A percentile compares a stretch with the other conserved stretches of the same genome.
Conservation (phyloP, 495 filamentous ascomycete genomes). For the Endocarpon pusillum region DNA sequence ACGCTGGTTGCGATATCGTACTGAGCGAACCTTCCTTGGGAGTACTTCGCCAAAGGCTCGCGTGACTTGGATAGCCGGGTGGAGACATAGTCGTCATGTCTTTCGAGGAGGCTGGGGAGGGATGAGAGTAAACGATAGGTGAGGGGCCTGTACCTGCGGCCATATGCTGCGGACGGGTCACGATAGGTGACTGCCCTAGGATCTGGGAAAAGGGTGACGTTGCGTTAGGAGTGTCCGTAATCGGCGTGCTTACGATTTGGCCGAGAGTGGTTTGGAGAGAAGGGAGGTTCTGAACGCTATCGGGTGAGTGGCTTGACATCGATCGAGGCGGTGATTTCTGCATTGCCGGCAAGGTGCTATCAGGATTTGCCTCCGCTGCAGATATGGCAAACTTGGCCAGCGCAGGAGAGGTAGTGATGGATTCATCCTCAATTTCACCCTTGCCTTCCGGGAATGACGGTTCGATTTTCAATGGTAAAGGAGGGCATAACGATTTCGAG, state of each 20-base stretch:
- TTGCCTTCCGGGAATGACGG: constrained; percentile 1
- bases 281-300: constrained; percentile 24
- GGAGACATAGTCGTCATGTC: constrained; percentile 24
- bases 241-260: no score
- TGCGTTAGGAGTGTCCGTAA: constrained; percentile 8
- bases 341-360: constrained; percentile 20
- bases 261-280: constrained; percentile 26
- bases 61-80: constrained; percentile 17
- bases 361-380: constrained; percentile 10
- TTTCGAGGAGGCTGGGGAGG: constrained; percentile 24
- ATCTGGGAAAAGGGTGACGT: constrained; percentile 1
- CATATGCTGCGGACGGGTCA: neutral
- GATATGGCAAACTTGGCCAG: constrained; percentile 12
- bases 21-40: constrained; percentile 13
- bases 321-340: constrained; percentile 19
- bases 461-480: neutral
- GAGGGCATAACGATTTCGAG: constrained; percentile 2
- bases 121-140: constrained; percentile 23
- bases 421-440: constrained; percentile 2
- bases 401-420: constrained; percentile 6
- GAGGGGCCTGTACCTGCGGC: constrained; percentile 1
- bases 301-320: constrained; percentile 20
- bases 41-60: constrained; percentile 14
- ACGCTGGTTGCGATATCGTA: constrained; percentile 15
- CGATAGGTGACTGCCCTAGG: constrained; percentile 1